These are phyloP conservation scores for Populus trichocarpa DNA, from an alignment of 441 rosid species.

Conservation along the genomic window DNA sequence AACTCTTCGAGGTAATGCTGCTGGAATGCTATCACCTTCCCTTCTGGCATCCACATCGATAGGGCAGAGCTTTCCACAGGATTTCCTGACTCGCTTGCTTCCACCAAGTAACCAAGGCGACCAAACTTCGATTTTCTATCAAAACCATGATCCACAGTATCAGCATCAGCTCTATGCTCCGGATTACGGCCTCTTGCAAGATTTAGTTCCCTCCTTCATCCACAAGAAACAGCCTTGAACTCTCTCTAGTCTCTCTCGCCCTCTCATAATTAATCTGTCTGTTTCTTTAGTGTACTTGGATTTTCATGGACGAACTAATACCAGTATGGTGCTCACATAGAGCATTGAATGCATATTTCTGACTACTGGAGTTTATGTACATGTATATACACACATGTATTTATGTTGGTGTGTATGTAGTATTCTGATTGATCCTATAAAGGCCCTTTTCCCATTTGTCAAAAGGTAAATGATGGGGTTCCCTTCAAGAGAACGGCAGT, in stretches of 20 bases:
- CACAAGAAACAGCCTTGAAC: conserved; percentile 24
- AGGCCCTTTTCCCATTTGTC: background rate
- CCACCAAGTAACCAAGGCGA: background rate
- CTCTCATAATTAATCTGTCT: background rate
- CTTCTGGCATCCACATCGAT: conserved; percentile 25
- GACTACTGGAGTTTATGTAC: background rate
- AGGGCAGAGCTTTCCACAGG: conserved; percentile 18
- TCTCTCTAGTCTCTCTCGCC: background rate
- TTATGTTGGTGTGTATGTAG: background rate
- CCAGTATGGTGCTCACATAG: background rate
- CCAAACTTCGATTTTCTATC: conserved; percentile 4
- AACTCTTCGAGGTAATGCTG: conserved; percentile 55
- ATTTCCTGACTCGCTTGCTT: conserved; percentile 17
- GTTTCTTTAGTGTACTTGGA: background rate
- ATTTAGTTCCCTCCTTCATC: conserved; percentile 37
- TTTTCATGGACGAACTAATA: background rate
- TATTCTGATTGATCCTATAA: background rate
- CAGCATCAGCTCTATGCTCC: conserved; percentile 20
- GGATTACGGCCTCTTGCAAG: conserved; percentile 46
- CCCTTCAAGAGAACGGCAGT: background rate
- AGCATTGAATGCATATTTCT: background rate
- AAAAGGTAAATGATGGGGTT: background rate
- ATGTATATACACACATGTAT: too few species aligned
- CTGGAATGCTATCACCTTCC: conserved; percentile 37
- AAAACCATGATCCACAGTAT: conserved; percentile 21